These are phyloP conservation scores for Solanum bulbocastanum DNA, from an alignment of 257 asterid species.

Conservation along the genomic window DNA sequence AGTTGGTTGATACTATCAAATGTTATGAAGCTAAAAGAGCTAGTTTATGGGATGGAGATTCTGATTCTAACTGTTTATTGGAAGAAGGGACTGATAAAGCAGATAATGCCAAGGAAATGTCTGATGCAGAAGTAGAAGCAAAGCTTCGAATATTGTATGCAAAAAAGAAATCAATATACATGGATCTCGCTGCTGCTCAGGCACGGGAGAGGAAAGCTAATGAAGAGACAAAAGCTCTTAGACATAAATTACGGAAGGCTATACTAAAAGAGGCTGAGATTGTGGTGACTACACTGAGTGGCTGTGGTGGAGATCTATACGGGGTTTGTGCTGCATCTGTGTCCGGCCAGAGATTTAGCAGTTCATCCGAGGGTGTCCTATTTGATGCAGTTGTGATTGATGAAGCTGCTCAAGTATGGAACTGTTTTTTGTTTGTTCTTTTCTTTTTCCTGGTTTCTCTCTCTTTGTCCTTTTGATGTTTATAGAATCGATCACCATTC, in stretches of 20 bases:
- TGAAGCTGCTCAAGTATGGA: slow-evolving; percentile 95
- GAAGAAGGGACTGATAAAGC: slow-evolving; percentile 33
- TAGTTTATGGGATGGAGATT: slow-evolving; percentile 45
- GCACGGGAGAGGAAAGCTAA: slow-evolving; percentile 64
- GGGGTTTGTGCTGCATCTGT: slow-evolving; percentile 83
- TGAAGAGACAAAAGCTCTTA: slow-evolving; percentile 78
- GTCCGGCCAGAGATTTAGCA: slow-evolving; percentile 58
- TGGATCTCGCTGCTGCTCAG: slow-evolving; percentile 69
- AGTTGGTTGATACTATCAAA: slow-evolving; percentile 69
- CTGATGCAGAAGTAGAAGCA: slow-evolving; percentile 63
- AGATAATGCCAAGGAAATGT: slow-evolving; percentile 37
- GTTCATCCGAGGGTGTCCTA: slow-evolving; percentile 54
- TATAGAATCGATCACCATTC: not conserved
- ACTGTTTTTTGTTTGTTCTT: not conserved
- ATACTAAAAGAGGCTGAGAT: slow-evolving; percentile 92
- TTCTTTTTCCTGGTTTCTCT: slow-evolving; percentile 8
- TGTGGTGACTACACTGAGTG: slow-evolving; percentile 93
- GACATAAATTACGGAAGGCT: slow-evolving; percentile 67
- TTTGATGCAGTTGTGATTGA: slow-evolving; percentile 98
- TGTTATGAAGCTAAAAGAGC: slow-evolving; percentile 78
- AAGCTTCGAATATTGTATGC: slow-evolving; percentile 62
- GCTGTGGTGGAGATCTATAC: slow-evolving; percentile 93
- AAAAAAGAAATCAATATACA: slow-evolving; percentile 55
- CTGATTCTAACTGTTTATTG: slow-evolving; percentile 26
- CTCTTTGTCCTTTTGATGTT: not conserved